Percentiles rank a stretch among this genome's conserved stretches.
These are phyloP conservation scores for Elsinoe australis DNA, from an alignment of 2,329 filamentous ascomycete species.

Conservation along the genomic window DNA sequence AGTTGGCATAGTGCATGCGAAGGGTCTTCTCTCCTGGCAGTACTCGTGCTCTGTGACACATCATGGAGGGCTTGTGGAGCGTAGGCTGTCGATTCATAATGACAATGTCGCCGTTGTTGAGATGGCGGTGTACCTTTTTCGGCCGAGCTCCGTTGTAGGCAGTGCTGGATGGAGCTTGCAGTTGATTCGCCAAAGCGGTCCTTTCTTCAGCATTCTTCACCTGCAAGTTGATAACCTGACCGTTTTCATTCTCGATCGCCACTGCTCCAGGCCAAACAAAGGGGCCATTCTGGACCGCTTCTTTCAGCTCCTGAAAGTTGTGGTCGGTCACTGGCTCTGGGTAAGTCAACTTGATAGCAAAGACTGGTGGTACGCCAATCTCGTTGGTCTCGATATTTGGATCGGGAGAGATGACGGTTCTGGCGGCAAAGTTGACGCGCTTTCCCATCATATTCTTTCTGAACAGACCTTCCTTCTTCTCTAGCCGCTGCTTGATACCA, in stretches of 20 bases:
- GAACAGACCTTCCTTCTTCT: slow-evolving; percentile 98
- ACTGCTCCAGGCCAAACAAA: slow-evolving; percentile 91
- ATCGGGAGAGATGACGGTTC: slow-evolving; percentile 95
- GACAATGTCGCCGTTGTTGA: slow-evolving; percentile 94
- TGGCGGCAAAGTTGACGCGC: slow-evolving; percentile 94
- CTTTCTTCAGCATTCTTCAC: slow-evolving; percentile 85
- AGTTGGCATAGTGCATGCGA: slow-evolving; percentile 99
- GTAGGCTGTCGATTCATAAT: slow-evolving; percentile 99
- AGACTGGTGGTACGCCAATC: slow-evolving; percentile 96
- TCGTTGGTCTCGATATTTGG: slow-evolving; percentile 99
- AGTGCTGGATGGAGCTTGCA: slow-evolving; percentile 74
- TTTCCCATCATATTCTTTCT: slow-evolving; percentile 99
- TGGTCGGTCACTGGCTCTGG: slow-evolving; percentile 95
- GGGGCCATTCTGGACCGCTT: slow-evolving; percentile 89
- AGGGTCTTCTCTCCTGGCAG: slow-evolving; percentile 93
- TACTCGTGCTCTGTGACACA: slow-evolving; percentile 91
- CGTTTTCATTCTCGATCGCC: slow-evolving; percentile 92
- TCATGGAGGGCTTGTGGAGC: slow-evolving; percentile 96
- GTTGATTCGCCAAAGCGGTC: slow-evolving; percentile 80
- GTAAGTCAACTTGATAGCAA: slow-evolving; percentile 91
- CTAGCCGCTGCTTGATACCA: slow-evolving; percentile 93
- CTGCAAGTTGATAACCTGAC: slow-evolving; percentile 78
- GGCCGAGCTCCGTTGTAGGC: slow-evolving; percentile 68
- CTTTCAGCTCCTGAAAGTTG: slow-evolving; percentile 92
- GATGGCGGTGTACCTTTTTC: slow-evolving; percentile 93